Base-by-base conservation (phyloP, 2,329 filamentous ascomycete species). In the Dactylonectria estremocensis region DNA sequence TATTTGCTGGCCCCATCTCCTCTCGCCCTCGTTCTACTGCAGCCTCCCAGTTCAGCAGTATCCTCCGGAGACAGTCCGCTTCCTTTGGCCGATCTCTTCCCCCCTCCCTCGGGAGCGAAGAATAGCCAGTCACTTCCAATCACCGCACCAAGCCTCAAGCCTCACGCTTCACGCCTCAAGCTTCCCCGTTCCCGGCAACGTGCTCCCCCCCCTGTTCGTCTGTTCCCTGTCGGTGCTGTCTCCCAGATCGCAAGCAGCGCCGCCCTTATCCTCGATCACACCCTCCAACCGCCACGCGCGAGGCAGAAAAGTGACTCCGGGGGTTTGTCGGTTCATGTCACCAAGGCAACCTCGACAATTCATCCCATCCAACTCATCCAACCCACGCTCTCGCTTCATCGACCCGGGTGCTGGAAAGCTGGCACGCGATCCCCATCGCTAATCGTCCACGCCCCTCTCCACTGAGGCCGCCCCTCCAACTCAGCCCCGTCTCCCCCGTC, bases 391-490 rank as follows among this genome's bases (percentile, higher is more conserved):
- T 48, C 52, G 28, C n/a, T 46, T 57, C 50, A 28, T 50, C 50
- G 46, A 55, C 53, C 53, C 53, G n/a, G 53, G 20, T 53, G 16
- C 58, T 58, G 58, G 58, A 61, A 61, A 61, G 63, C 63, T 73
- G 73, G 72, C 73, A 75, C 73, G 73, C 73, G 73, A 75, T 75
- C 73, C 64, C 65, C 59, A 68, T 70, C 69, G 69, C 58, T 67
- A 59, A 64, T 72, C 67, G 59, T 60, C 45, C 56, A 64, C 56
- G 60, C 64, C 49, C 62, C 67, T 72, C 73, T 67, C 73, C 73
- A 72, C 74, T 71, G 66, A 72, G 54, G 54, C 72, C 72, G 72
- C 71, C 68, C 72, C 71, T 71, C 62, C 69, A 70, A 67, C 67
- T 61, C 67, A 40, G 63, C 65, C 50, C 62, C 64, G 64, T 71